These are phyloP conservation scores for Evansstolkia leycettana DNA, from an alignment of 495 filamentous ascomycete species.

Conservation along the genomic window DNA sequence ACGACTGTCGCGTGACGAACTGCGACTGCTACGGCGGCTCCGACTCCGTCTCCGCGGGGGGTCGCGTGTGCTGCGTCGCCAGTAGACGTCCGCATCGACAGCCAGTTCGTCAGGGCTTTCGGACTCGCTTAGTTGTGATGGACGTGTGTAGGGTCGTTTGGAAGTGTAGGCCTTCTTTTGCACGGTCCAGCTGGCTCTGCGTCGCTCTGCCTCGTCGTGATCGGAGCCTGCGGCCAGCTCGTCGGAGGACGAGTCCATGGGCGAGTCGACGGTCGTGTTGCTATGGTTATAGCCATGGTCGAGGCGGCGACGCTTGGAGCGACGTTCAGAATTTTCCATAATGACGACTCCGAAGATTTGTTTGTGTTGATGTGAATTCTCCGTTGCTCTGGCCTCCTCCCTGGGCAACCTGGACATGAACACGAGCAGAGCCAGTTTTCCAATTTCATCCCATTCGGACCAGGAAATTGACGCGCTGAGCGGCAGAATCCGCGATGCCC, in stretches of 20 bases:
- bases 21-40: constrained; percentile 9
- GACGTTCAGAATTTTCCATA: constrained; percentile 25
- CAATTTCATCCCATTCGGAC: neutral
- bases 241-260: constrained; percentile 39
- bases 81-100: constrained; percentile 28
- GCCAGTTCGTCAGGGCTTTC: constrained; percentile 36
- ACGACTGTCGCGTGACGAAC: neutral
- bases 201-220: constrained; percentile 28
- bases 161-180: constrained; percentile 21
- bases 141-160: constrained; percentile 21
- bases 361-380: too few species aligned
- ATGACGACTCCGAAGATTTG: neutral
- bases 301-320: constrained; percentile 45
- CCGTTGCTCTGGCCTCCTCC: too few species aligned
- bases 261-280: constrained; percentile 14
- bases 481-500: too few species aligned
- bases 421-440: too few species aligned
- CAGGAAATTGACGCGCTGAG: too few species aligned
- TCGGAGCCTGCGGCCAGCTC: constrained; percentile 36
- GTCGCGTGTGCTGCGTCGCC: constrained; percentile 18
- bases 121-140: constrained; percentile 19
- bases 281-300: constrained; percentile 17
- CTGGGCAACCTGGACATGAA: too few species aligned
- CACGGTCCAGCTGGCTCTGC: constrained; percentile 25
- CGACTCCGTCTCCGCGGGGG: neutral